These are phyloP conservation scores for Ophiocordyceps sinensis DNA, from an alignment of 2,329 filamentous ascomycete species.

Conservation along the genomic window DNA sequence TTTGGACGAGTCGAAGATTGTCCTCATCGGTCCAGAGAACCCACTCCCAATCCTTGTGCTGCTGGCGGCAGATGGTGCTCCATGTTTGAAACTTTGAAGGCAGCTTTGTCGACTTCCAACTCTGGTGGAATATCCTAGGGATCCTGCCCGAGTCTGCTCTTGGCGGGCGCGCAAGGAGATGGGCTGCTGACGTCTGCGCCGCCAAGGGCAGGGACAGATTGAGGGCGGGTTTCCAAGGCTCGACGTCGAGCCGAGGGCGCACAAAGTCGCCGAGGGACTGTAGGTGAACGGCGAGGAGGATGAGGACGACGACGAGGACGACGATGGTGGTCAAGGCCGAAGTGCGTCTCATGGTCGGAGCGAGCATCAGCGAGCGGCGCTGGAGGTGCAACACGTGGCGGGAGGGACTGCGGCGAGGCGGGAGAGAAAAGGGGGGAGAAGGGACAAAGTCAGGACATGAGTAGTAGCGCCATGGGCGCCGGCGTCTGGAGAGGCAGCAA, in stretches of 20 bases:
- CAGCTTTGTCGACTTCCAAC: slow-evolving; percentile 11
- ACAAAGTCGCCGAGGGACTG: not conserved
- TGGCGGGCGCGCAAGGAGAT: not conserved
- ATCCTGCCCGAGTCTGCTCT: not conserved
- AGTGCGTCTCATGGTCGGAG: not conserved
- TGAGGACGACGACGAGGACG: not conserved
- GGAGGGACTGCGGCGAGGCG: too few relatives aligned
- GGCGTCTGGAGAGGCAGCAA: too few relatives aligned
- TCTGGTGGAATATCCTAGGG: slow-evolving; percentile 24
- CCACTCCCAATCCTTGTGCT: slow-evolving; percentile 19
- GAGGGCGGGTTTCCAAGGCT: not conserved
- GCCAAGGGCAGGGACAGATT: not conserved
- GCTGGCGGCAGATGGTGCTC: slow-evolving; percentile 15
- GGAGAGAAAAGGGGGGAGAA: too few relatives aligned
- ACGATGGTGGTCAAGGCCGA: not conserved
- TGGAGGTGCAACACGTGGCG: not conserved
- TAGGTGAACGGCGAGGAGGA: not conserved
- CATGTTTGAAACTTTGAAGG: slow-evolving; percentile 14
- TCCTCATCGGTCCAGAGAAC: slow-evolving; percentile 22
- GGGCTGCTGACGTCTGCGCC: not conserved
- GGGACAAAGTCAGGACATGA: too few relatives aligned
- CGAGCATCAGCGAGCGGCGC: not conserved
- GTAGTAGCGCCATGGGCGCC: too few relatives aligned
- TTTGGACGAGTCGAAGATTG: slow-evolving; percentile 16
- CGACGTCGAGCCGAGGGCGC: not conserved